Base-by-base conservation (phyloP, 768 basidiomycete genomes). In the Lactifluus rugatus region DNA sequence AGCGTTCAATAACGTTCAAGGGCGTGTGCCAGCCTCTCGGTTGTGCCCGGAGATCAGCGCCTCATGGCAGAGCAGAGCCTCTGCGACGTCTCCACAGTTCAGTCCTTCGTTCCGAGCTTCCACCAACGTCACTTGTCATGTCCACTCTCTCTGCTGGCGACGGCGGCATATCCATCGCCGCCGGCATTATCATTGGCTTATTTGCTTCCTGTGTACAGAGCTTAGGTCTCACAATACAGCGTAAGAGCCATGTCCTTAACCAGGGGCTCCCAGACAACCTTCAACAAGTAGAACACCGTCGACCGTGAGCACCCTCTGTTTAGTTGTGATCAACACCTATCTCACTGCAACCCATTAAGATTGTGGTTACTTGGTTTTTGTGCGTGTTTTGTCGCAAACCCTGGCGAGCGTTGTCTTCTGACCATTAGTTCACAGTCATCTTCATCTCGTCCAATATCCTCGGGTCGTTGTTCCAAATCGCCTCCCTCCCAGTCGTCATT, bases 401-500 rank as follows among this genome's bases (percentile, higher is more conserved):
- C 53, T 25, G 54, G 64, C 56, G 60, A 17, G 32, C 21, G 26
- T 23, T 23, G 45, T 45, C 34, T 2, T 45, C 46, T 49, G 32
- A 59, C 46, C 19, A 13, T 46, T 46, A 8, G 13, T 41, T 34
- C 46, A 14, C 64, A 76, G 75, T 75, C 54, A 82, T 93, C 67
- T 94, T 93, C 76, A 82, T 94, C 57, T 83, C 84, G 31, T 91
- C 92, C 51, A 96, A 96, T 71, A 73, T 94, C 58, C 73, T 93
- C 49, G 89, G 91, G 7, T 93, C 91, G 2, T 72, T 94, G 37
- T 87, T 95, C 64, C 93, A 95, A 73, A 91, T 97, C 42, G 92
- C 91, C 9, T 89, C 92, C 2, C 81, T 97, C 13, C 93, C 93
- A 2, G 90, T 97, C 62, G 93, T 95, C 59, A 90, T 97, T 56